Evolutionary conservation across 169 alveolate species (phyloP), one percentile per base, ranked within the genome.

Genomic region (Plasmodium reichenowi): DNA sequence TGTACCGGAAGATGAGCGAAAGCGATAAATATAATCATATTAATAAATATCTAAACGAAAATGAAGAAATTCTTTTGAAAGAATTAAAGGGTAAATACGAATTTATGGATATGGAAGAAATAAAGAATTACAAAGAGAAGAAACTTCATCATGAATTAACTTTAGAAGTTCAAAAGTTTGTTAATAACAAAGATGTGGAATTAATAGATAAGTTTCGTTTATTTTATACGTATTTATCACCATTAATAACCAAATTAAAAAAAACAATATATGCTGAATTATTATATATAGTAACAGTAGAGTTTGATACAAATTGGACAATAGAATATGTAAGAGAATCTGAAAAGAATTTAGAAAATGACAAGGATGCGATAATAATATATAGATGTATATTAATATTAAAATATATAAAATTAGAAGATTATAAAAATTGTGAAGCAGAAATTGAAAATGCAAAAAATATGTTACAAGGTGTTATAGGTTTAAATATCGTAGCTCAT

Each of bases 381-480:
- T 80, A 68, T 80, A 66, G 83, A n/a, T 80, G 91, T 80, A 80
- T 80, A 54, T 64, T 66, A 47, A 80, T 80, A 9, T 15, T 83
- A 50, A 83, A 83, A 47, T 83, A 83, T 15, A 83, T 47, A 38
- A 72, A 83, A 26, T 50, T 83, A 13, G 59, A 54, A 2, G 91
- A 83, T 56, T 83, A 67, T 58, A 83, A 83, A 70, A 68, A 47
- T 32, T 83, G 91, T 32, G 91, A 83, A 83, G 43, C 38, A 38
- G 91, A 68, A 68, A 83, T 83, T 1, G 91, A 83, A 26, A 68
- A 22, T 68, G 68, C 91, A 2, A 83, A 68, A 47, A 83, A 68
- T 26, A 58, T 83, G 58, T 72, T 83, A 43, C 91, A 83, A 68
- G 91, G 91, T 7, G 91, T 83, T 24, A 83, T 83, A 17, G 91